Percentiles rank a stretch among this genome's conserved stretches.
Evolutionary conservation across 129 eudicot species (phyloP).

Genomic region (Flaveria bidentis): DNA sequence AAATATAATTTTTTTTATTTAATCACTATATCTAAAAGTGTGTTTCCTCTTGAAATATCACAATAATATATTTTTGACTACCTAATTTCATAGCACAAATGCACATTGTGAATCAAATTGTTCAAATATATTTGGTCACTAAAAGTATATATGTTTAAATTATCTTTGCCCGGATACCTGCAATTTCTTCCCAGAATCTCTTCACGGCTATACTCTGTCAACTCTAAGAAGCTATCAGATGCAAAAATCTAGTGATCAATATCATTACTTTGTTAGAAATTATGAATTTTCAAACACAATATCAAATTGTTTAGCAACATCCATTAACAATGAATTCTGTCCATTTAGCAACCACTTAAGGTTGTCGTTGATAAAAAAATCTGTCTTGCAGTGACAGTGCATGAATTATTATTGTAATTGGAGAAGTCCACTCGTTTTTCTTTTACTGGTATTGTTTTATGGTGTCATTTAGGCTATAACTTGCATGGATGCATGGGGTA

Average conservation of each 20-base stretch:
- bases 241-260: constrained; percentile 69
- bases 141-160: neutral
- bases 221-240: constrained; percentile 97
- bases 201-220: constrained; percentile 96
- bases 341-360: neutral
- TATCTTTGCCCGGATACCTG: constrained; percentile 49
- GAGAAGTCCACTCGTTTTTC: too few species aligned
- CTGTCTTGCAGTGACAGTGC: neutral
- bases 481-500: too few species aligned
- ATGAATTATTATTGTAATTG: too few species aligned
- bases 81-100: too few species aligned
- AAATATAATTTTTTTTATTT: too few species aligned
- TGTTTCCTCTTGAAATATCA: neutral
- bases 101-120: too few species aligned
- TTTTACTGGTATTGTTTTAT: too few species aligned
- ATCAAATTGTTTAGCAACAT: too few species aligned
- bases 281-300: neutral
- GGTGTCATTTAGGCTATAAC: too few species aligned
- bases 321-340: too few species aligned
- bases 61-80: too few species aligned
- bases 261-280: constrained; percentile 21
- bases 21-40: neutral
- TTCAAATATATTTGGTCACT: neutral
- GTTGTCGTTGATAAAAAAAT: neutral
- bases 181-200: constrained; percentile 97